A percentile compares a stretch with the other conserved stretches of the same genome.
These are phyloP conservation scores for Sanguinoderma infundibulare DNA, from an alignment of 1,284 basidiomycete species.

Conservation along the genomic window DNA sequence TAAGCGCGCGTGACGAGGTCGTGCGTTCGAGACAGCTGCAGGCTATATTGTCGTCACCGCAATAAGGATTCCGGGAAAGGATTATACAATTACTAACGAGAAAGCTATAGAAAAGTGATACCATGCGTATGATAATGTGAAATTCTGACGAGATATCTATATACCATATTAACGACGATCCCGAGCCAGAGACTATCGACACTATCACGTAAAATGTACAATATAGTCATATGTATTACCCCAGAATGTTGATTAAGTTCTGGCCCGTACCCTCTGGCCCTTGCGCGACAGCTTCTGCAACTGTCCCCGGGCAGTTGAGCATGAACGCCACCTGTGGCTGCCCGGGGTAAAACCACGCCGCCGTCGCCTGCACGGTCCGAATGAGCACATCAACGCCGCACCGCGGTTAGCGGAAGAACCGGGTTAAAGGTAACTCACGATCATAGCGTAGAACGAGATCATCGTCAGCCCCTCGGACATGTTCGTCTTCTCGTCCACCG, in stretches of 20 bases:
- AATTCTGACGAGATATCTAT: no score
- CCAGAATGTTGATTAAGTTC: background rate
- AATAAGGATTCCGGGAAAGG: background rate
- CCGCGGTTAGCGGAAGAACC: background rate
- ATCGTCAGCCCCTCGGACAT: conserved; percentile 65
- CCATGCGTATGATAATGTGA: no score
- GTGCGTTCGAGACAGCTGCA: background rate
- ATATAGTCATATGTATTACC: no score
- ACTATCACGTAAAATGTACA: no score
- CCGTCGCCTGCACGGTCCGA: conserved; percentile 44
- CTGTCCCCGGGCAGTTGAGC: conserved; percentile 26
- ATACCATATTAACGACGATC: no score
- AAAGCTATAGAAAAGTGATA: no score
- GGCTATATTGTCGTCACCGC: background rate
- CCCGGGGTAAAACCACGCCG: conserved; percentile 61
- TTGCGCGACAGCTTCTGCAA: conserved; percentile 14
- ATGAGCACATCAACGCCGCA: background rate
- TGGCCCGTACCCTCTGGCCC: background rate
- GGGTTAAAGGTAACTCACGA: conserved; percentile 38
- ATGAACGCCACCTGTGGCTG: conserved; percentile 44
- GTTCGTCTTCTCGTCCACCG: conserved; percentile 71
- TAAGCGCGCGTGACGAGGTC: background rate
- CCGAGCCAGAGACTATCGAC: no score
- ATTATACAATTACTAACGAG: background rate
- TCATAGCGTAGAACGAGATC: conserved; percentile 63